Evolutionary conservation across 2,329 filamentous ascomycete species (phyloP).

Genomic region (Sporothrix phasma): DNA sequence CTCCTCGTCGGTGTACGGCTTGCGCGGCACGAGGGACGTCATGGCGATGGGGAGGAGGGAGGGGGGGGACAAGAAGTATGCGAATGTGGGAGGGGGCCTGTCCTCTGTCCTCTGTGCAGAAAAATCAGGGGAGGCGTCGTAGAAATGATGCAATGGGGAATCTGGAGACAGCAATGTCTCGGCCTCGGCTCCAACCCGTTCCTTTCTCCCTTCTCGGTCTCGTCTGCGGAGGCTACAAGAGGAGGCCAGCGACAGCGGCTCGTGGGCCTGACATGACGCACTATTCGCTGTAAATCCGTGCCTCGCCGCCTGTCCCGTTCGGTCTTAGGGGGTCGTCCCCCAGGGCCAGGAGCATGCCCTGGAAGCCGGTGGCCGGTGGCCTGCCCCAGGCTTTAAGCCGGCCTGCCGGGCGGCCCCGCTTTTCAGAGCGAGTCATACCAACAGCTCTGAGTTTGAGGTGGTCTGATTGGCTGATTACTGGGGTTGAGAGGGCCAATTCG

Average conservation of each 20-base stretch:
- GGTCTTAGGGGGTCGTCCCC: not conserved
- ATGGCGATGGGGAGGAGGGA: conserved; percentile 37
- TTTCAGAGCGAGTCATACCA: too few species aligned
- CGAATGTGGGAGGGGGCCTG: not conserved
- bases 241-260: not conserved
- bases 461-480: conserved; percentile 6
- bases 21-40: conserved; percentile 66
- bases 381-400: not conserved
- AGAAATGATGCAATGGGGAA: not conserved
- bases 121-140: not conserved
- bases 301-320: not conserved
- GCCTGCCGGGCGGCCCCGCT: not conserved
- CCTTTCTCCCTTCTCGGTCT: too few species aligned
- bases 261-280: not conserved
- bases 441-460: conserved; percentile 3
- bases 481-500: not conserved
- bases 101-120: not conserved
- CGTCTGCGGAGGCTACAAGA: too few species aligned
- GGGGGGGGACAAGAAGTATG: not conserved
- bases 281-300: not conserved
- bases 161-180: not conserved
- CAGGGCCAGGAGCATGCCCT: not conserved
- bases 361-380: not conserved
- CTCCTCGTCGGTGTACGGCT: conserved; percentile 72
- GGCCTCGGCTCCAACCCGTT: not conserved